Percentiles rank a stretch among this genome's conserved stretches.
Evolutionary conservation across 2,329 filamentous ascomycete genomes (phyloP).

Genomic region (Colletotrichum acutatum): DNA sequence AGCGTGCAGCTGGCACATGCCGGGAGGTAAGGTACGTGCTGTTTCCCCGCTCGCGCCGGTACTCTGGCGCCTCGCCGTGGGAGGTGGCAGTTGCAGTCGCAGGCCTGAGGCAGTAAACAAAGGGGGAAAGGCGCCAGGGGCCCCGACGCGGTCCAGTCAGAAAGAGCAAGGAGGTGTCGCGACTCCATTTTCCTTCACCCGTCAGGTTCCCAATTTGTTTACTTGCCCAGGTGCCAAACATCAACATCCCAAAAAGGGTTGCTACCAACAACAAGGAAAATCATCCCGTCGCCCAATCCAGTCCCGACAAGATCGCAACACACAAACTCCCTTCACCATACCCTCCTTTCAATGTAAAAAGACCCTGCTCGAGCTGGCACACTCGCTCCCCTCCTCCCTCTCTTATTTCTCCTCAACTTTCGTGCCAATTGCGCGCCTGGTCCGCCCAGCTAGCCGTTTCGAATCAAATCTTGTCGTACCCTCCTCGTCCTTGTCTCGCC

Average conservation of each 20-base stretch:
- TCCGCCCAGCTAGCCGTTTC: conserved; percentile 30
- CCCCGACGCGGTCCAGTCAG: conserved; percentile 33
- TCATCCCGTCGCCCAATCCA: neutral
- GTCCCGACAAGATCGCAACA: conserved; percentile 12
- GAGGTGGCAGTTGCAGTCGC: neutral
- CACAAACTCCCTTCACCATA: neutral
- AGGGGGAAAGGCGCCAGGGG: conserved; percentile 1
- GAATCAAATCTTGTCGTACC: conserved; percentile 6
- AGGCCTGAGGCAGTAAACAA: conserved; percentile 36
- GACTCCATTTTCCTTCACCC: conserved; percentile 3
- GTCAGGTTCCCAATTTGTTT: conserved; percentile 23
- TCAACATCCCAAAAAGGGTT: conserved; percentile 35
- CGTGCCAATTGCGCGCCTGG: conserved; percentile 34
- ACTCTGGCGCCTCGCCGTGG: conserved; percentile 9
- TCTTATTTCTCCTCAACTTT: conserved; percentile 15
- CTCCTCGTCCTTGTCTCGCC: conserved; percentile 1
- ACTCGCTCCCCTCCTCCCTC: conserved; percentile 23
- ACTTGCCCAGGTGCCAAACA: conserved; percentile 29
- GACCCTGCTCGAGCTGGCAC: conserved; percentile 29
- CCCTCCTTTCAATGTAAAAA: conserved; percentile 30
- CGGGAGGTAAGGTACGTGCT: neutral
- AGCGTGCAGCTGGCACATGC: neutral
- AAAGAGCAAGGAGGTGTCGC: conserved; percentile 18
- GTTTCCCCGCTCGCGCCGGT: neutral
- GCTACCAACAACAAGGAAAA: conserved; percentile 36